phyloP scores from a whole-genome alignment of 768 basidiomycete species.

The Lentinula guzmanii region DNA sequence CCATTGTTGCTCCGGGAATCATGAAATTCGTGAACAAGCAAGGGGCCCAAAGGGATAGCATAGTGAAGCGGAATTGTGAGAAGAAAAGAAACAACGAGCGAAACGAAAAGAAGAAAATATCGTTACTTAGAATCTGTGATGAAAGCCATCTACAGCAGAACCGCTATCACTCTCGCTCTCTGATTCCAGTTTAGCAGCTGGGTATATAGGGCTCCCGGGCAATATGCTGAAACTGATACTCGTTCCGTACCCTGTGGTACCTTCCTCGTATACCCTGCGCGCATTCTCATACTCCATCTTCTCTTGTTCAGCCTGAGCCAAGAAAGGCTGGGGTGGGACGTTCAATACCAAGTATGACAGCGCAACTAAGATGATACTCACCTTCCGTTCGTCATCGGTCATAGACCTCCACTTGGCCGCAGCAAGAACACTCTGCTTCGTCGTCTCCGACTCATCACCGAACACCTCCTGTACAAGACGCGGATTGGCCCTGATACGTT shows the following conservation, averaged over 20 bases:
- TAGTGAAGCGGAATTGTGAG: slow-evolving; percentile 6
- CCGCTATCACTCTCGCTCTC: slow-evolving; percentile 66
- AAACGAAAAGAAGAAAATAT: slow-evolving; percentile 10
- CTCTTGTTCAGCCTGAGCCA: slow-evolving; percentile 91
- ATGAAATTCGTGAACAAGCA: slow-evolving; percentile 2
- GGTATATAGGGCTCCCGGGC: slow-evolving; percentile 60
- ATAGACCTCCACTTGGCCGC: slow-evolving; percentile 91
- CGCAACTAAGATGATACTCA: slow-evolving; percentile 23
- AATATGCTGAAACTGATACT: slow-evolving; percentile 83
- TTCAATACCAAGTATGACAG: neutral
- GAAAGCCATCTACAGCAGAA: slow-evolving; percentile 20
- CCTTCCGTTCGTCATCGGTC: slow-evolving; percentile 91
- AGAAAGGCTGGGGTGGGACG: slow-evolving; percentile 60
- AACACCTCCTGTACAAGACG: slow-evolving; percentile 75
- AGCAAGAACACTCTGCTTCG: slow-evolving; percentile 90
- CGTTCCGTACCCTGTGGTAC: slow-evolving; percentile 56
- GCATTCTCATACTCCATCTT: slow-evolving; percentile 91
- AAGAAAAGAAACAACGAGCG: slow-evolving; percentile 26
- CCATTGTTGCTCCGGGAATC: neutral
- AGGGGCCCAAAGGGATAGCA: slow-evolving; percentile 6
- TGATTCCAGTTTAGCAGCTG: slow-evolving; percentile 55
- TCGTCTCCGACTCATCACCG: slow-evolving; percentile 88
- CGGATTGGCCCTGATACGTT: slow-evolving; percentile 78
- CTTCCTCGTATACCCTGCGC: slow-evolving; percentile 82
- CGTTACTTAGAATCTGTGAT: neutral